phyloP scores from a whole-genome alignment of 148 eudicot species.

The Selenicereus undatus region DNA sequence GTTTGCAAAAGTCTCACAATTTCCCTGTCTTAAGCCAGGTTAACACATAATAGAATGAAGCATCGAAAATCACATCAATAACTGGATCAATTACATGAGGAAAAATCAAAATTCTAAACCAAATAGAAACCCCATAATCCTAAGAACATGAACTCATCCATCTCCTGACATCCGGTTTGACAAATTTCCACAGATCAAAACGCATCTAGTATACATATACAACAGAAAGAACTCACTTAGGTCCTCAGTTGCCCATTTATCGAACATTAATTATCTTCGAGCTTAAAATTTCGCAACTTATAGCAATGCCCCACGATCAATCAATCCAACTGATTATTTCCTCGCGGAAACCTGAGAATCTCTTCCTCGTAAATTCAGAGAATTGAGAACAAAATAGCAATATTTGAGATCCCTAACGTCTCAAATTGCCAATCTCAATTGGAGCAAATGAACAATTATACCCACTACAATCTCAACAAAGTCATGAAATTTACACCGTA shows the following conservation, averaged over 20 bases:
- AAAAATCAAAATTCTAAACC: not conserved
- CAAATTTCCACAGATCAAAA: not conserved
- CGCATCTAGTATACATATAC: not conserved
- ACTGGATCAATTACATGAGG: not conserved
- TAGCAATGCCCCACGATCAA: not conserved
- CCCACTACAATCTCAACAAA: not conserved
- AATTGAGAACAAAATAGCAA: not conserved
- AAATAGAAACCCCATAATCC: not conserved
- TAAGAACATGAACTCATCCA: not conserved
- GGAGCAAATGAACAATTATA: not conserved
- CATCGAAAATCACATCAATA: not conserved
- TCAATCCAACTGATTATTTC: not conserved
- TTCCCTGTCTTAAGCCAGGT: not conserved
- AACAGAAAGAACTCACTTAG: not conserved
- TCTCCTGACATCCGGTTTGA: not conserved
- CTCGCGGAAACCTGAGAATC: not conserved
- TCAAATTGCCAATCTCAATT: not conserved
- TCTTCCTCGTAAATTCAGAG: not conserved
- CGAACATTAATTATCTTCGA: not conserved
- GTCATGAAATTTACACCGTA: not conserved
- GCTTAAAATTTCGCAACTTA: not conserved
- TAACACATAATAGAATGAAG: not conserved
- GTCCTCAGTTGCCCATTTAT: not conserved
- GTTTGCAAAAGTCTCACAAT: not conserved
- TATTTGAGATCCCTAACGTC: not conserved